A percentile compares a stretch with the other conserved stretches of the same genome.
These are phyloP conservation scores for Stevia rebaudiana DNA, from an alignment of 140 eudicot genomes.

Conservation along the genomic window DNA sequence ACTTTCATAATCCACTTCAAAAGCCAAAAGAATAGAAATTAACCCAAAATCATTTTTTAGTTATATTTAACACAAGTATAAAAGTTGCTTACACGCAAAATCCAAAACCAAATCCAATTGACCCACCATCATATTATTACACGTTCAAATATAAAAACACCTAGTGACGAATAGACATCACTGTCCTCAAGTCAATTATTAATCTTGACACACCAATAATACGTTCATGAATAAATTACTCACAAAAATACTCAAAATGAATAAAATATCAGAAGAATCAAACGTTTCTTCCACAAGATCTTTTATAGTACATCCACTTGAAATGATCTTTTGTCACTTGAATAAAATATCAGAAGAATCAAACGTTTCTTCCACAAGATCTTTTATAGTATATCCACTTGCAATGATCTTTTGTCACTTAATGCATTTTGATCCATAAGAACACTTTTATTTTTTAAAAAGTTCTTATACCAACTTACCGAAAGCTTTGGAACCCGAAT, in stretches of 20 bases:
- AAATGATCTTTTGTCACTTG: conserved; percentile 1
- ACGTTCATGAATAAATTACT: background rate
- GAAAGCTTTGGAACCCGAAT: conserved; percentile 58
- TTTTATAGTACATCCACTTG: conserved; percentile 13
- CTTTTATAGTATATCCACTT: conserved; percentile 14
- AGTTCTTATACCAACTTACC: conserved; percentile 54
- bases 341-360: background rate
- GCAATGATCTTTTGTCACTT: background rate
- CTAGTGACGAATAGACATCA: too few species aligned
- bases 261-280: background rate
- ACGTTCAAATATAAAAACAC: too few species aligned
- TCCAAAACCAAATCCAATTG: background rate
- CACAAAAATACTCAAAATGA: background rate
- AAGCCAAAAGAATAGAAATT: background rate
- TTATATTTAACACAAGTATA: background rate
- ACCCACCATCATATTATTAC: background rate
- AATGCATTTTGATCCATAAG: conserved; percentile 11
- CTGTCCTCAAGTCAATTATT: too few species aligned
- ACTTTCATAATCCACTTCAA: background rate
- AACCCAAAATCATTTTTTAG: background rate
- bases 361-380: background rate
- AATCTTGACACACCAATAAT: background rate
- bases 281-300: background rate
- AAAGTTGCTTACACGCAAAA: background rate
- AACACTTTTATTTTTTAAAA: conserved; percentile 35